These are phyloP conservation scores for Alnus glutinosa DNA, from an alignment of 306 rosid species.

Conservation along the genomic window DNA sequence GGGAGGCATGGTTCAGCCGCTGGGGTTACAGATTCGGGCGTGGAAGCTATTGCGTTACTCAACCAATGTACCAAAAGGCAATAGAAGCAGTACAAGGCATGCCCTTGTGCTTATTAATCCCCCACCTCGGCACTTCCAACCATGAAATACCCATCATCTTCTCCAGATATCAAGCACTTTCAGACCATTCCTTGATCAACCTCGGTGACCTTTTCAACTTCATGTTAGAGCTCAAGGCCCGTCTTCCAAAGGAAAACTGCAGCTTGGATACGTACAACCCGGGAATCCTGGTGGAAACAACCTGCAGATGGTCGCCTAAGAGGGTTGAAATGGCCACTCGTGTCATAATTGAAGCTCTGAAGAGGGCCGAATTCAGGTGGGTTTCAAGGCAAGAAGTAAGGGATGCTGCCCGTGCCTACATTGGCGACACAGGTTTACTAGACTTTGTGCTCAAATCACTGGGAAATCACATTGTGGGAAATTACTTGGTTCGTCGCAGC, in stretches of 20 bases:
- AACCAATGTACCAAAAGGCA: constrained; percentile 68
- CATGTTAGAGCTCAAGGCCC: constrained; percentile 76
- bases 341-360: constrained; percentile 67
- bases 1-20: constrained; percentile 73
- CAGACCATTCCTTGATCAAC: constrained; percentile 65
- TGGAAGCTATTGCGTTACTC: constrained; percentile 63
- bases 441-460: constrained; percentile 79
- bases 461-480: constrained; percentile 74
- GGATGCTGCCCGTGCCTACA: constrained; percentile 68
- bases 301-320: constrained; percentile 82
- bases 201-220: constrained; percentile 66
- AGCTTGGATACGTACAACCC: constrained; percentile 30
- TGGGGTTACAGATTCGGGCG: constrained; percentile 85
- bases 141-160: constrained; percentile 55
- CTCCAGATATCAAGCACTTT: constrained; percentile 70
- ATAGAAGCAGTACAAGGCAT: constrained; percentile 65
- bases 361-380: constrained; percentile 59
- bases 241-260: constrained; percentile 48
- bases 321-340: constrained; percentile 72
- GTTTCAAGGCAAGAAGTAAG: constrained; percentile 87
- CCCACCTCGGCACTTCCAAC: constrained; percentile 42
- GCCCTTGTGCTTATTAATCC: constrained; percentile 55
- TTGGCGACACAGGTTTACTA: constrained; percentile 75
- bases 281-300: constrained; percentile 39
- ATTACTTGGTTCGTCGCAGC: constrained; percentile 72